Conservation (phyloP, 805 yeast genomes). For the Wickerhamomyces kurtzmanii region DNA sequence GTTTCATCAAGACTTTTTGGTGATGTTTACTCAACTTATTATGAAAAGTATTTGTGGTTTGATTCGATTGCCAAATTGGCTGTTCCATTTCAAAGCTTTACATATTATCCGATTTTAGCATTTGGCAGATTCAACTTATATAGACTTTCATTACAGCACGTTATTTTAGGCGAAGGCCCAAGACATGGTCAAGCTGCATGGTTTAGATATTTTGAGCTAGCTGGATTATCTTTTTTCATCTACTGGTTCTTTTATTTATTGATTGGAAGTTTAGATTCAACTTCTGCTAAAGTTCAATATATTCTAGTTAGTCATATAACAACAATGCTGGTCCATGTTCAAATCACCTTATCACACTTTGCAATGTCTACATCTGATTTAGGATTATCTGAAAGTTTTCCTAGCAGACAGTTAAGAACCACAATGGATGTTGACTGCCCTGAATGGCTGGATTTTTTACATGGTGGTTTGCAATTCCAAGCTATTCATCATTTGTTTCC, state of each 20-base stretch:
- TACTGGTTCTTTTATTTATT: constrained; percentile 77
- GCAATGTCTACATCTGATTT: constrained; percentile 90
- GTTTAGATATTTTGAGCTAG: constrained; percentile 71
- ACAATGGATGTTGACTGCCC: constrained; percentile 97
- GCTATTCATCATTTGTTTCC: constrained; percentile 89
- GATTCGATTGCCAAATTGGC: constrained; percentile 52
- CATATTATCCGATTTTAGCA: constrained; percentile 70
- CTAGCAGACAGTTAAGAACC: constrained; percentile 74
- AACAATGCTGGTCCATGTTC: constrained; percentile 91
- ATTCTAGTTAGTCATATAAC: constrained; percentile 67
- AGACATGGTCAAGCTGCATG: constrained; percentile 75
- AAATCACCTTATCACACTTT: constrained; percentile 81
- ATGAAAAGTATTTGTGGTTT: constrained; percentile 56
- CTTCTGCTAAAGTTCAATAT: constrained; percentile 44
- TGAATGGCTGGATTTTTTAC: constrained; percentile 82
- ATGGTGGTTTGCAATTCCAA: constrained; percentile 90
- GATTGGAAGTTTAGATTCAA: constrained; percentile 42
- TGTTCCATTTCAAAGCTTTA: constrained; percentile 56
- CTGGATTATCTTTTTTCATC: constrained; percentile 58
- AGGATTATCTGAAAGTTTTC: constrained; percentile 72
- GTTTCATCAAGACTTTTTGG: constrained; percentile 65
- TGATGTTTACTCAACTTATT: constrained; percentile 70
- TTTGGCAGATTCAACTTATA: constrained; percentile 85
- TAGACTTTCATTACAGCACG: constrained; percentile 70
- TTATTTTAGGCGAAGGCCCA: constrained; percentile 73